A percentile compares a stretch with the other conserved stretches of the same genome.
Evolutionary conservation across 2,329 filamentous ascomycete genomes (phyloP).

Genomic region (Pezicula neosporulosa): DNA sequence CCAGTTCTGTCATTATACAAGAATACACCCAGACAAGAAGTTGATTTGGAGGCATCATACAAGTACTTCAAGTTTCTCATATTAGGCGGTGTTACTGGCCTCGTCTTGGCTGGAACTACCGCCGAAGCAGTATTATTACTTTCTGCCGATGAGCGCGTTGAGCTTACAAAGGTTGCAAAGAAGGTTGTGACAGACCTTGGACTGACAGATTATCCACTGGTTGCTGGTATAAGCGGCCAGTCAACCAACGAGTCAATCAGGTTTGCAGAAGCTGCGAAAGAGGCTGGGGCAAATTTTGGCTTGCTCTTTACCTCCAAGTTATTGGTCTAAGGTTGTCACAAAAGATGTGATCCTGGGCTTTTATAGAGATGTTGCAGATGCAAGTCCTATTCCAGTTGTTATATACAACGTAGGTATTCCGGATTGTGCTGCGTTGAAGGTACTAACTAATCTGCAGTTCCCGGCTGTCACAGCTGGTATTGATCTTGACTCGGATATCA

Average conservation of each 20-base stretch:
- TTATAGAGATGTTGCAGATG: slow-evolving; percentile 34
- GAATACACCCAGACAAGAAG: slow-evolving; percentile 67
- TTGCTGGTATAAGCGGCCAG: slow-evolving; percentile 39
- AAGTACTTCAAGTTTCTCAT: slow-evolving; percentile 74
- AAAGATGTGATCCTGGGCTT: slow-evolving; percentile 36
- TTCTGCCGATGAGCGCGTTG: slow-evolving; percentile 34
- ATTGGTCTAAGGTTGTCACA: slow-evolving; percentile 39
- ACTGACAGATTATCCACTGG: slow-evolving; percentile 35
- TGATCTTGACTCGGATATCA: slow-evolving; percentile 24
- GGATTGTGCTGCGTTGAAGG: slow-evolving; percentile 10
- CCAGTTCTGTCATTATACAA: slow-evolving; percentile 87
- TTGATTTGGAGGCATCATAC: slow-evolving; percentile 74
- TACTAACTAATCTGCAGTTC: slow-evolving; percentile 17
- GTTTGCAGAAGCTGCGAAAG: slow-evolving; percentile 31
- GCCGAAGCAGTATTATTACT: slow-evolving; percentile 41
- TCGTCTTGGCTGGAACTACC: slow-evolving; percentile 44
- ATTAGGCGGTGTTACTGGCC: slow-evolving; percentile 43
- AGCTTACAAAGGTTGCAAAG: slow-evolving; percentile 35
- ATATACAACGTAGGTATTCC: slow-evolving; percentile 23
- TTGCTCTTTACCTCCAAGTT: slow-evolving; percentile 36
- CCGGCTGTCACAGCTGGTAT: slow-evolving; percentile 31
- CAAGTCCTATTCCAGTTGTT: slow-evolving; percentile 24
- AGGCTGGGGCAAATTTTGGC: slow-evolving; percentile 34
- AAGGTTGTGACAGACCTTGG: slow-evolving; percentile 33
- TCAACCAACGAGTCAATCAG: slow-evolving; percentile 31